Evolutionary conservation across 495 filamentous ascomycete genomes (phyloP).

Genomic region (Pseudoneurospora amorphoporcata): DNA sequence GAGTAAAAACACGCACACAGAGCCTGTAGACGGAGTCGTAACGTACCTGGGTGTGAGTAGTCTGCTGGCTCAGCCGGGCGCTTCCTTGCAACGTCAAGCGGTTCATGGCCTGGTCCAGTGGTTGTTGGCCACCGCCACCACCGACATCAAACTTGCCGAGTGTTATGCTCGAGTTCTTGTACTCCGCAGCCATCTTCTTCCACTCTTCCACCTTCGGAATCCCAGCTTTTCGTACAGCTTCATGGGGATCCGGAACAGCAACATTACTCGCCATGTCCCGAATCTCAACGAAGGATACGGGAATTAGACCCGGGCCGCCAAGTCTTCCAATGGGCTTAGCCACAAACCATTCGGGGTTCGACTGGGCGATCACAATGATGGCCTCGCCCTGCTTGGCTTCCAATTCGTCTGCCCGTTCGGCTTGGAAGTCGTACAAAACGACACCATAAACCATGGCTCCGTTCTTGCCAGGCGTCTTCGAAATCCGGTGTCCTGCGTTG

Average conservation of each 20-base stretch:
- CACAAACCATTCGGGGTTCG: constrained; percentile 99
- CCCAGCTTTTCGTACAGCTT: constrained; percentile 79
- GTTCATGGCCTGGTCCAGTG: constrained; percentile 62
- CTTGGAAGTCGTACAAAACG: constrained; percentile 94
- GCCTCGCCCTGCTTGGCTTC: constrained; percentile 92
- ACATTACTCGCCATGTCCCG: constrained; percentile 84
- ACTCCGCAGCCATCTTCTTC: constrained; percentile 99
- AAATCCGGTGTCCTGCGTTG: constrained; percentile 29
- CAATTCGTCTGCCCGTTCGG: constrained; percentile 88
- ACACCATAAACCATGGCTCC: constrained; percentile 93
- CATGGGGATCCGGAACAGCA: constrained; percentile 70
- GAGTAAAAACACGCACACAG: constrained; percentile 6
- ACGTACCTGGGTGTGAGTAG: constrained; percentile 35
- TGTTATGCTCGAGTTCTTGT: constrained; percentile 97
- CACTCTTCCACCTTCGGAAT: constrained; percentile 98
- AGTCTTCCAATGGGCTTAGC: constrained; percentile 94
- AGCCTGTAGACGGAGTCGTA: not conserved
- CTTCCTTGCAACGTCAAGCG: constrained; percentile 58
- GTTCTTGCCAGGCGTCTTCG: constrained; percentile 49
- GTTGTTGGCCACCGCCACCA: constrained; percentile 30
- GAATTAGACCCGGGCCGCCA: constrained; percentile 89
- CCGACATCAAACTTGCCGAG: constrained; percentile 76
- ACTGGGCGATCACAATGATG: constrained; percentile 97
- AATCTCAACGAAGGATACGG: constrained; percentile 94
- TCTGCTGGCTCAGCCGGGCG: constrained; percentile 33